Conservation (phyloP, 2,329 filamentous ascomycete species). For the Pseudogymnoascus sp. region DNA sequence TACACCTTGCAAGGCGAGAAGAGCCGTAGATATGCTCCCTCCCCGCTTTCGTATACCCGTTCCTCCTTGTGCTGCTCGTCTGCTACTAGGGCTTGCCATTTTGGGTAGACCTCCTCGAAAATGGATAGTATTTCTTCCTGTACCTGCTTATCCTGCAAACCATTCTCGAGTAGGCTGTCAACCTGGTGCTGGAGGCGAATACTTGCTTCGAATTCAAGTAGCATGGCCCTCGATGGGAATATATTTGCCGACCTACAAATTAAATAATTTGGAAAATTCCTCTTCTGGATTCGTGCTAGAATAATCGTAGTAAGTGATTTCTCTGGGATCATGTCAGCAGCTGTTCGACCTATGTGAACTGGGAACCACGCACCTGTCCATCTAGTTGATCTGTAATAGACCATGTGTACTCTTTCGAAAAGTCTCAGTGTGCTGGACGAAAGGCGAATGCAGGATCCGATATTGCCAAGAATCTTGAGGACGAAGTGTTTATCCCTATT, state of each 20-base stretch:
- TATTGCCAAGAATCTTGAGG: slow-evolving; percentile 65
- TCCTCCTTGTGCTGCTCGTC: slow-evolving; percentile 75
- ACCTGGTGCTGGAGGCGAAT: slow-evolving; percentile 73
- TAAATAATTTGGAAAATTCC: slow-evolving; percentile 84
- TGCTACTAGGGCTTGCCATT: slow-evolving; percentile 66
- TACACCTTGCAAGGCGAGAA: slow-evolving; percentile 92
- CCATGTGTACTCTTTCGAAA: slow-evolving; percentile 88
- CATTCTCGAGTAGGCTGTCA: slow-evolving; percentile 74
- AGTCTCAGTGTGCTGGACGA: slow-evolving; percentile 64
- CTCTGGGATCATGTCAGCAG: slow-evolving; percentile 38
- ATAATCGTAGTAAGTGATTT: slow-evolving; percentile 95
- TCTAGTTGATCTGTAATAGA: slow-evolving; percentile 91
- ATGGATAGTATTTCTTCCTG: slow-evolving; percentile 61
- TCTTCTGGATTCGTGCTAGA: slow-evolving; percentile 75
- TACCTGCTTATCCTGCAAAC: slow-evolving; percentile 55
- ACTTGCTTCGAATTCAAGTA: slow-evolving; percentile 85
- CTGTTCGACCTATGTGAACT: not conserved
- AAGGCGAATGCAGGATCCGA: slow-evolving; percentile 77
- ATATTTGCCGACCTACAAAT: slow-evolving; percentile 86
- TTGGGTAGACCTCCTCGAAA: slow-evolving; percentile 66
- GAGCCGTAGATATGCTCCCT: slow-evolving; percentile 79
- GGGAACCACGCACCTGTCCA: slow-evolving; percentile 53
- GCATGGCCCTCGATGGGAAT: slow-evolving; percentile 63
- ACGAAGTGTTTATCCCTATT: slow-evolving; percentile 70
- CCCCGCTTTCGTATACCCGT: slow-evolving; percentile 67